Percentiles rank a stretch among this genome's conserved stretches.
phyloP scores from a whole-genome alignment of 805 yeast genomes.

The Zygotorulaspora sp. region DNA sequence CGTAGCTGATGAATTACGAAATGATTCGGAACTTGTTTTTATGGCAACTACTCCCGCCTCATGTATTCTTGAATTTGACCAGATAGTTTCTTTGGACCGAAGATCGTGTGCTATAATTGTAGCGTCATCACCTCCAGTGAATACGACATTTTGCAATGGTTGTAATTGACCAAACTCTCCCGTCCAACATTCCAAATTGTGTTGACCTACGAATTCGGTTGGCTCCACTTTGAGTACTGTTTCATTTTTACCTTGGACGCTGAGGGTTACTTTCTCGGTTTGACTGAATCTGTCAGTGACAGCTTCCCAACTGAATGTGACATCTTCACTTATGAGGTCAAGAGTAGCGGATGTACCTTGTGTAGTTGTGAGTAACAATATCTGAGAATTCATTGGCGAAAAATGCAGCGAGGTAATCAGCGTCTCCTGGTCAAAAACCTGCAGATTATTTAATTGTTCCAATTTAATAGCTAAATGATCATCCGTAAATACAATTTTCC shows the following conservation, averaged over 20 bases:
- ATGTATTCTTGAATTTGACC: constrained; percentile 53
- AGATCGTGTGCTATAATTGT: constrained; percentile 69
- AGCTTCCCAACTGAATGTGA: constrained; percentile 1
- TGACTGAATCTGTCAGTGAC: constrained; percentile 10
- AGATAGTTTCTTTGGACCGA: constrained; percentile 36
- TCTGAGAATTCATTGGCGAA: constrained; percentile 40
- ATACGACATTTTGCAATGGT: constrained; percentile 52
- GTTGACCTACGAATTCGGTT: constrained; percentile 38
- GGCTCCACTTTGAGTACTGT: constrained; percentile 8
- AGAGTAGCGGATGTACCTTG: constrained; percentile 51
- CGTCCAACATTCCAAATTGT: constrained; percentile 85
- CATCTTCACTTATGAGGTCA: constrained; percentile 15
- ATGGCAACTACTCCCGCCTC: constrained; percentile 90
- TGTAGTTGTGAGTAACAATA: constrained; percentile 58
- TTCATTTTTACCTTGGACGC: constrained; percentile 19
- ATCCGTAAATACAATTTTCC: constrained; percentile 42
- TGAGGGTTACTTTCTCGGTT: constrained; percentile 6
- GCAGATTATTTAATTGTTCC: constrained; percentile 33
- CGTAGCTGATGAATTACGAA: constrained; percentile 26
- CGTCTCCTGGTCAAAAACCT: constrained; percentile 44
- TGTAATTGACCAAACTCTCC: constrained; percentile 61
- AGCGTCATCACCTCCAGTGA: constrained; percentile 91
- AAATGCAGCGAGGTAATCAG: constrained; percentile 65
- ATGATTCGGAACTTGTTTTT: constrained; percentile 39
- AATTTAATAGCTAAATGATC: constrained; percentile 15